Percentiles rank a stretch among this genome's conserved stretches.
These are phyloP conservation scores for Aspergillus conjunctus DNA, from an alignment of 495 filamentous ascomycete genomes.

Conservation along the genomic window DNA sequence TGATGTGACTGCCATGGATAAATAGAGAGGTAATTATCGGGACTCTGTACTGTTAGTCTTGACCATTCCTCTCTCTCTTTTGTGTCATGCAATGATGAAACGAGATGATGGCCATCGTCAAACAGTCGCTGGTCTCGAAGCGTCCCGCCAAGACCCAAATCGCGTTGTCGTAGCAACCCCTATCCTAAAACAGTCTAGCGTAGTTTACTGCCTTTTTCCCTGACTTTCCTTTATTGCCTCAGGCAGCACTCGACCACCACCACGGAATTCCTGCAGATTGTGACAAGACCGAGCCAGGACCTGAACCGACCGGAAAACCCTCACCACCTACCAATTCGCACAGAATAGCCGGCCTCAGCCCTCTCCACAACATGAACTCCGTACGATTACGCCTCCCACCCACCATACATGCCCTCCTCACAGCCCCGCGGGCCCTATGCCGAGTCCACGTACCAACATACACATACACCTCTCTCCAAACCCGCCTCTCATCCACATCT, in stretches of 20 bases:
- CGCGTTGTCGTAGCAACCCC: slow-evolving; percentile 49
- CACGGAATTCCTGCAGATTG: slow-evolving; percentile 10
- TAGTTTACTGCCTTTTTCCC: slow-evolving; percentile 8
- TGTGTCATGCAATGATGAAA: neutral
- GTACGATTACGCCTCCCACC: slow-evolving; percentile 13
- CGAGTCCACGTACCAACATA: slow-evolving; percentile 6
- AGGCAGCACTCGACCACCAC: slow-evolving; percentile 11
- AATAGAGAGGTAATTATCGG: slow-evolving; percentile 10
- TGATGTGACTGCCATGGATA: slow-evolving; percentile 44
- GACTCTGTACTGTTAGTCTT: slow-evolving; percentile 15
- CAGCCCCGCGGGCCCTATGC: neutral
- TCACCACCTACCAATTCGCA: neutral
- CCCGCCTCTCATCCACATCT: slow-evolving; percentile 30
- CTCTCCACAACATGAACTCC: neutral
- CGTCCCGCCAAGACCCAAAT: slow-evolving; percentile 25
- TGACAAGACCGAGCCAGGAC: neutral
- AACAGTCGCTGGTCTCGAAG: neutral
- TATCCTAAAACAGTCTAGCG: slow-evolving; percentile 23
- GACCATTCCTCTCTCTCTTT: slow-evolving; percentile 1
- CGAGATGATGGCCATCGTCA: neutral
- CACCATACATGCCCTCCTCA: neutral
- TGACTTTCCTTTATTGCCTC: slow-evolving; percentile 13
- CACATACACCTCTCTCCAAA: slow-evolving; percentile 10
- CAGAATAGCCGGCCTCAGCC: neutral
- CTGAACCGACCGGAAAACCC: neutral